These are phyloP conservation scores for Salix viminalis DNA, from an alignment of 345 rosid species.

Conservation along the genomic window DNA sequence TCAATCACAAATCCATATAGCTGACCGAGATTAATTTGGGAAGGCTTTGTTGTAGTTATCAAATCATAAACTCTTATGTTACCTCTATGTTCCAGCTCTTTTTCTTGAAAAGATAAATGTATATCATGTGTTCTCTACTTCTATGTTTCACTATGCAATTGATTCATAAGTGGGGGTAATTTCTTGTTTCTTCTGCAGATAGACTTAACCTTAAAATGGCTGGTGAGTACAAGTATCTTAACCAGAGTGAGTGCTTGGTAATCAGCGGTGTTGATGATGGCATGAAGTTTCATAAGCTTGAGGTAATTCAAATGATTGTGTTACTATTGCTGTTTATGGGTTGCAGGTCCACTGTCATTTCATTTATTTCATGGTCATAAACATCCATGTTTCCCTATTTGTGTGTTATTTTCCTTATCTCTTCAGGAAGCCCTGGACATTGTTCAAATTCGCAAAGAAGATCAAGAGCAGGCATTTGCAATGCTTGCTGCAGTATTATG, in stretches of 20 bases:
- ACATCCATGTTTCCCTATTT: slow-evolving; percentile 2
- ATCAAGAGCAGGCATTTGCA: slow-evolving; percentile 69
- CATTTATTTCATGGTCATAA: slow-evolving; percentile 1
- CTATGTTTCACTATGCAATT: neutral
- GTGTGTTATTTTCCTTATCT: slow-evolving; percentile 16
- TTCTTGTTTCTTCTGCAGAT: slow-evolving; percentile 44
- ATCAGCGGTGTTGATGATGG: slow-evolving; percentile 77
- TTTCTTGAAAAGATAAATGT: slow-evolving; percentile 3
- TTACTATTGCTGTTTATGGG: neutral
- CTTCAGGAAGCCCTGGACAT: slow-evolving; percentile 71
- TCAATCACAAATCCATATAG: neutral
- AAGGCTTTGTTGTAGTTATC: neutral
- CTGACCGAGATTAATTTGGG: neutral
- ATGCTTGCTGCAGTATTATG: slow-evolving; percentile 86
- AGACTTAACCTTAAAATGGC: slow-evolving; percentile 72
- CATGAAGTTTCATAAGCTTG: slow-evolving; percentile 54
- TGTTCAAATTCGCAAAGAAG: slow-evolving; percentile 63
- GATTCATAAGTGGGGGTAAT: neutral
- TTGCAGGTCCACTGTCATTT: slow-evolving; percentile 3
- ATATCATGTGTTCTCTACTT: neutral
- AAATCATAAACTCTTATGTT: neutral
- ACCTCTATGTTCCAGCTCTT: too few relatives aligned
- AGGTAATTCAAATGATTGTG: slow-evolving; percentile 44
- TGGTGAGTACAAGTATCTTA: slow-evolving; percentile 72
- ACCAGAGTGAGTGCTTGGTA: slow-evolving; percentile 76